phyloP scores from a whole-genome alignment of 2,329 filamentous ascomycete species.

The Fusarium setosum region DNA sequence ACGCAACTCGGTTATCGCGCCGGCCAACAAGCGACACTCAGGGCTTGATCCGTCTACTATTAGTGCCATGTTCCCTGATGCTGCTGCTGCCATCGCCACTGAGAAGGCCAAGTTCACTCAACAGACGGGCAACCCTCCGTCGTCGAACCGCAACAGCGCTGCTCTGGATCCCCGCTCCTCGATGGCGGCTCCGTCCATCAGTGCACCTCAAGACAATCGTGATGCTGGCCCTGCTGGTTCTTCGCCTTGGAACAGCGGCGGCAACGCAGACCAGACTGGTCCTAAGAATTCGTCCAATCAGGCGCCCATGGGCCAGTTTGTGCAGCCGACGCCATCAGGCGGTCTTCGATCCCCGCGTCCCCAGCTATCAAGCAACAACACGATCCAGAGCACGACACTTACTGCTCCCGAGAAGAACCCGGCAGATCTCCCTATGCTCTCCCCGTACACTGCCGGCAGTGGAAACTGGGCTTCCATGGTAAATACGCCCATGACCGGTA shows the following conservation, averaged over 20 bases:
- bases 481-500: constrained; percentile 94
- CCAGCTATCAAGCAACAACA: constrained; percentile 72
- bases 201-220: constrained; percentile 59
- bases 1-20: constrained; percentile 78
- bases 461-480: constrained; percentile 99
- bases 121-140: constrained; percentile 88
- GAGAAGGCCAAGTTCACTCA: constrained; percentile 98
- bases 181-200: constrained; percentile 79
- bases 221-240: constrained; percentile 40
- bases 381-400: constrained; percentile 87
- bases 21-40: constrained; percentile 92
- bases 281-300: constrained; percentile 85
- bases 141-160: constrained; percentile 92
- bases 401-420: constrained; percentile 74
- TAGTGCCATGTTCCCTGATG: constrained; percentile 99
- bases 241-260: constrained; percentile 81
- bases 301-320: constrained; percentile 93
- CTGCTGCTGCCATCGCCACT: constrained; percentile 96
- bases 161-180: constrained; percentile 82
- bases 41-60: constrained; percentile 94
- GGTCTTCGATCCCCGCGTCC: constrained; percentile 84
- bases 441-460: constrained; percentile 82
- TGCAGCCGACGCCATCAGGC: constrained; percentile 80
- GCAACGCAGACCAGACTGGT: constrained; percentile 59
- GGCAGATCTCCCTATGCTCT: constrained; percentile 84